Evolutionary conservation across 345 rosid genomes (phyloP).

Genomic region (Eucalyptus tenuipes): DNA sequence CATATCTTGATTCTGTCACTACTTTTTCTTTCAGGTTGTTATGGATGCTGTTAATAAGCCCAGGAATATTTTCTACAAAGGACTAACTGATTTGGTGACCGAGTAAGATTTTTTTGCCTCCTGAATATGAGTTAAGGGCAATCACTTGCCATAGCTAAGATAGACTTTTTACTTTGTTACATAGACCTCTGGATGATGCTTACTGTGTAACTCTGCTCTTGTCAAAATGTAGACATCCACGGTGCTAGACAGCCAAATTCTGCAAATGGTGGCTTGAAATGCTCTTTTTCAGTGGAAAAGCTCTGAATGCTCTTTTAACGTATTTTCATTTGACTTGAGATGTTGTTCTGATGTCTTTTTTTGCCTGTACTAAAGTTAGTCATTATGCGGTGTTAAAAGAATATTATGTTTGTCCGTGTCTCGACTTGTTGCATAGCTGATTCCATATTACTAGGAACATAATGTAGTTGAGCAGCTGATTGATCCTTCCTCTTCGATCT

Average conservation of each 20-base stretch:
- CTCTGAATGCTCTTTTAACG: background rate
- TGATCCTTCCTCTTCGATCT: background rate
- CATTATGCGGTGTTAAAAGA: background rate
- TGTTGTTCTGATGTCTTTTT: background rate
- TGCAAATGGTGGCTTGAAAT: background rate
- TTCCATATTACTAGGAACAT: background rate
- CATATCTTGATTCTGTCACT: background rate
- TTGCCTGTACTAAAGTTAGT: background rate
- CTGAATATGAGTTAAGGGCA: background rate
- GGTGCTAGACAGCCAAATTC: background rate
- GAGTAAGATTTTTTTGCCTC: constrained; percentile 43
- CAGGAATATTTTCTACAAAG: constrained; percentile 68
- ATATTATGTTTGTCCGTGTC: background rate
- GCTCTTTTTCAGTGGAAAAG: background rate
- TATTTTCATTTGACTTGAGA: background rate
- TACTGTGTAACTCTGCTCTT: no score
- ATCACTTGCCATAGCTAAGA: background rate
- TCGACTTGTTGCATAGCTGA: background rate
- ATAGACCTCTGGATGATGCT: background rate
- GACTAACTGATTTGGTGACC: constrained; percentile 79
- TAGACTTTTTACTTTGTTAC: background rate
- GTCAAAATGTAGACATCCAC: background rate
- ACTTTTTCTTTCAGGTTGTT: constrained; percentile 41
- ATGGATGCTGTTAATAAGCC: constrained; percentile 94
- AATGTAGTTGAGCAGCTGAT: background rate